A percentile compares a stretch with the other conserved stretches of the same genome.
Evolutionary conservation across 2,329 filamentous ascomycete genomes (phyloP).

Genomic region (Fusarium sp.): DNA sequence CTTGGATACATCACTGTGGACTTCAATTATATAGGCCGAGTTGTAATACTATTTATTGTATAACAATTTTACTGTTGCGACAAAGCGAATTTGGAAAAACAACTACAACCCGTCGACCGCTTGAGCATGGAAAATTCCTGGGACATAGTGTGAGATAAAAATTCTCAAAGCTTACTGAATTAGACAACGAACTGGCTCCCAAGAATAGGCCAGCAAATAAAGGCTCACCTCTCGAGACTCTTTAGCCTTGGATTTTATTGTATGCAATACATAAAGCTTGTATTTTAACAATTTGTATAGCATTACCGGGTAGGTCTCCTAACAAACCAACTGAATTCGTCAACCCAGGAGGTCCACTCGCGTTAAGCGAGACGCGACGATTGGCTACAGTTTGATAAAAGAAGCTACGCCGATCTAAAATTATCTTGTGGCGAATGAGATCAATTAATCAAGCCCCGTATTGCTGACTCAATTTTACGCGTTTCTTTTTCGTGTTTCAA

Average conservation of each 20-base stretch:
- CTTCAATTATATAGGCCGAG: neutral
- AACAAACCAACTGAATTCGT: neutral
- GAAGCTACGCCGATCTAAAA: neutral
- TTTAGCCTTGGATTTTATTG: neutral
- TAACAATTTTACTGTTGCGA: accelerated
- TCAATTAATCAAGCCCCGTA: neutral
- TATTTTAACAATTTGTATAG: accelerated
- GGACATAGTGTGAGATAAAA: accelerated
- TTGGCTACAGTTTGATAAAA: neutral
- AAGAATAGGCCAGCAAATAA: accelerated
- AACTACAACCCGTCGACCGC: accelerated
- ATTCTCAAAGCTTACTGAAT: neutral
- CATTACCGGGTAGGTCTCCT: neutral
- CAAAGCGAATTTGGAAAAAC: accelerated
- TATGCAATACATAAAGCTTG: neutral
- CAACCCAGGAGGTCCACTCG: accelerated
- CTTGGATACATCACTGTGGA: neutral
- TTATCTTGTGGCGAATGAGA: neutral
- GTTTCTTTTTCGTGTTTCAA: neutral
- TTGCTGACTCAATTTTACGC: neutral
- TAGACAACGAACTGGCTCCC: accelerated
- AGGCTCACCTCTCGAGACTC: accelerated
- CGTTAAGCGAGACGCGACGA: neutral
- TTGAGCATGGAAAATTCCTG: accelerated
- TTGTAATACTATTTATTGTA: too few relatives aligned